Conservation (phyloP, 2,329 filamentous ascomycete genomes). For the Arthrobotrys megalospora region DNA sequence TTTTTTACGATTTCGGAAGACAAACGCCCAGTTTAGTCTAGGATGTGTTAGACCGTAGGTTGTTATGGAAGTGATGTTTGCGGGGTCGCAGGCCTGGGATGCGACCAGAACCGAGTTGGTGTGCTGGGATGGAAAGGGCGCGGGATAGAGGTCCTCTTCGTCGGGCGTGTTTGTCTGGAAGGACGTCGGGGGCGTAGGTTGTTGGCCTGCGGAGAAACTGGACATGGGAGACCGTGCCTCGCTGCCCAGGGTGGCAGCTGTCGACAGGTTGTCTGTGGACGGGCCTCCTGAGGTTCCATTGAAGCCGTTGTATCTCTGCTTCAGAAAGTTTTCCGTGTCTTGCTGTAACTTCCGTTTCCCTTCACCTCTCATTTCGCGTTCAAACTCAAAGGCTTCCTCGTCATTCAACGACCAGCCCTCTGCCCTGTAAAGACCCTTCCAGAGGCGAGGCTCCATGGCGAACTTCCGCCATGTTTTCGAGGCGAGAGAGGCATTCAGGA, state of each 20-base stretch:
- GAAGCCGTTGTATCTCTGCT: constrained; percentile 44
- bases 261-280: constrained; percentile 44
- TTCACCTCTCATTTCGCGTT: constrained; percentile 72
- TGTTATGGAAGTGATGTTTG: constrained; percentile 68
- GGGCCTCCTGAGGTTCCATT: constrained; percentile 7
- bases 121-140: constrained; percentile 35
- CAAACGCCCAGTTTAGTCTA: constrained; percentile 89
- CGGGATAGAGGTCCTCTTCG: constrained; percentile 49
- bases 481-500: constrained; percentile 83
- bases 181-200: constrained; percentile 53
- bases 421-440: constrained; percentile 84
- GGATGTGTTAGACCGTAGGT: constrained; percentile 72
- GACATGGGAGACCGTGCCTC: constrained; percentile 63
- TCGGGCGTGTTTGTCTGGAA: constrained; percentile 59
- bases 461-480: constrained; percentile 86
- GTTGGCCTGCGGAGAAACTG: constrained; percentile 68
- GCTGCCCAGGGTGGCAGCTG: constrained; percentile 42
- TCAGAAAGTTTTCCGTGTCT: constrained; percentile 49
- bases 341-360: constrained; percentile 50
- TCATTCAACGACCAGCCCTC: constrained; percentile 87
- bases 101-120: constrained; percentile 45
- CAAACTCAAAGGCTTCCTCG: constrained; percentile 77
- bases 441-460: constrained; percentile 85
- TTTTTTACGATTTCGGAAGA: constrained; percentile 88
- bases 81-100: constrained; percentile 51